A percentile compares a stretch with the other conserved stretches of the same genome.
Conservation (phyloP, 139 green algal genomes). For the Auxenochlorella protothecoides region DNA sequence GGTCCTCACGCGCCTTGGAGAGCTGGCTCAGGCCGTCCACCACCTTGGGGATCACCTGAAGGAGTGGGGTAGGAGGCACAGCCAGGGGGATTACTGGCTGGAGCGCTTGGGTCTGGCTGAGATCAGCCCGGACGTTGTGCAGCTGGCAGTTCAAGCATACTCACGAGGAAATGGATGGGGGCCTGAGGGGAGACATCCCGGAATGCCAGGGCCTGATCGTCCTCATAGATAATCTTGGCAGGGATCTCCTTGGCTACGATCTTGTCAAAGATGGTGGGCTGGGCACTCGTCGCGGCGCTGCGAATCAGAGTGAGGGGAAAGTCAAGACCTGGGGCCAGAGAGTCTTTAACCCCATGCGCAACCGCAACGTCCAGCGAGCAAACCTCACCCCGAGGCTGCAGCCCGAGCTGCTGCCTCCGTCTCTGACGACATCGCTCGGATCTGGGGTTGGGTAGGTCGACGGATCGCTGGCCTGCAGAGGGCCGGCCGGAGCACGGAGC, state of each 20-base stretch:
- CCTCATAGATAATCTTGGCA: slow-evolving; percentile 88
- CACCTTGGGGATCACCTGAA: slow-evolving; percentile 85
- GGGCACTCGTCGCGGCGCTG: slow-evolving; percentile 19
- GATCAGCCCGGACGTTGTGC: neutral
- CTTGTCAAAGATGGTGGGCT: slow-evolving; percentile 93
- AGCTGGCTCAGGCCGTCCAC: slow-evolving; percentile 63
- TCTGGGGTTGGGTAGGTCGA: no score
- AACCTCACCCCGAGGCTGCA: neutral
- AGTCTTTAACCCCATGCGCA: no score
- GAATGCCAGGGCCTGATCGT: slow-evolving; percentile 85
- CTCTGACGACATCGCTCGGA: slow-evolving; percentile 23
- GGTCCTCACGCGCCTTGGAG: slow-evolving; percentile 55
- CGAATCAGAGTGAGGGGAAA: neutral
- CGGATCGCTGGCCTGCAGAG: no score
- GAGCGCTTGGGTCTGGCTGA: no score
- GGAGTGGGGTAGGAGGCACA: slow-evolving; percentile 5
- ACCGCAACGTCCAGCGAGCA: no score
- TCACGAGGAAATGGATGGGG: slow-evolving; percentile 77
- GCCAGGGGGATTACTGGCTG: no score
- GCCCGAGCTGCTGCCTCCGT: slow-evolving; percentile 17
- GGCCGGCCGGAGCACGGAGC: no score
- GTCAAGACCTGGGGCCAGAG: neutral
- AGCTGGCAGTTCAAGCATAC: neutral
- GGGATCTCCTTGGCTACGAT: slow-evolving; percentile 85
- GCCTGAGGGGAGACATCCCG: slow-evolving; percentile 84